Base-by-base conservation (phyloP, 2,329 filamentous ascomycete species). In the Fusarium udum region DNA sequence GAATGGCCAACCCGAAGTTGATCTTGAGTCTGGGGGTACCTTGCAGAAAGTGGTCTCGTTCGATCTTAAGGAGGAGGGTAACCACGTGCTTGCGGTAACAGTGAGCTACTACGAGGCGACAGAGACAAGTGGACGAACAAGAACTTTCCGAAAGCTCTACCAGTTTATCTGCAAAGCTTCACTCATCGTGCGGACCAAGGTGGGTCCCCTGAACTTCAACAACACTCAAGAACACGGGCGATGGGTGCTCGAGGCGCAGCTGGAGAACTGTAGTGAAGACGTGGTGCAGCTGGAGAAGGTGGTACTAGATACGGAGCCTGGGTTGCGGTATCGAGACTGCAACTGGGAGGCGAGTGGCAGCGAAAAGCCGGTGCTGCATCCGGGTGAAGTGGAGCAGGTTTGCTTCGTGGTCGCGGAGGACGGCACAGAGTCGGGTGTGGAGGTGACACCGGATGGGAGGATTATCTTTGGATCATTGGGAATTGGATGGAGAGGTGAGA, bases 151-250 rank as follows among this genome's bases (percentile, higher is more conserved):
- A 74, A 98, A 98, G 84, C 85, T 99, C 68, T 99, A 98, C 82
- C 96, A 98, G 82, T 99, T 99, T 80, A 92, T 97, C 62, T 96
- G 95, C 79, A 95, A 97, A 84, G 91, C 94, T 43, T 93, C 95
- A 68, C 85, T 99, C 75, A 94, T 95, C 72, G 95, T 99, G 67
- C 88, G 95, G 72, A 98, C 95, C 2, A 99, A 98, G 81, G 90
- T 94, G 7, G 93, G 93, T 7, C 87, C 91, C 58, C 79, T 94
- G 63, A 62, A 65, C 31, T 34, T 67, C 24, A 46, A 83, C 24
- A 48, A 81, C n/a, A 32, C 34, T 82, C 64, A 56, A 22, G 68
- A 71, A 51, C 64, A 74, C 66, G 72, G 84, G 68, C 80, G 83
- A 66, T 97, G 94, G 88, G 91, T 94, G 20, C 86, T 99, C 56